Conservation (phyloP, 148 eudicot species). For the Bassia scoparia region DNA sequence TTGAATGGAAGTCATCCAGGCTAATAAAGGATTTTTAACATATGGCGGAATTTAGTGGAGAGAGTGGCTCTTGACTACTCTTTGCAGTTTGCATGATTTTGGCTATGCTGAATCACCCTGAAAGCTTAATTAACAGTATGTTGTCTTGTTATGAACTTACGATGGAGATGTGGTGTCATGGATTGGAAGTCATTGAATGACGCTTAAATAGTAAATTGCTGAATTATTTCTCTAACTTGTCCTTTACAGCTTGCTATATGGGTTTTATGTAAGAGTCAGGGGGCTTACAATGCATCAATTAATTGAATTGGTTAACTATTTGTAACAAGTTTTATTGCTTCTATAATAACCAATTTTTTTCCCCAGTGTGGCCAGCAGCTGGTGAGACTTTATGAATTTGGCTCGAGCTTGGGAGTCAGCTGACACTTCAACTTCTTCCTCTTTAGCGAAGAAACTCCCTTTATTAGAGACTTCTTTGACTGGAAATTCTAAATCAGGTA, state of each 20-base stretch:
- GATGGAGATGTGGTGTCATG: no score
- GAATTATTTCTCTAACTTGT: background rate
- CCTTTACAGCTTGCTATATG: background rate
- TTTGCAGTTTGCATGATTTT: no score
- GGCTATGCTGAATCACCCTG: no score
- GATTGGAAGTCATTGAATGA: no score
- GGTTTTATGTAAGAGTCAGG: no score
- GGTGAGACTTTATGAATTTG: slow-evolving; percentile 64
- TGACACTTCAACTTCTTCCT: slow-evolving; percentile 68
- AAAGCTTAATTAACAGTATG: no score
- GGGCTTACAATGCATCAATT: no score
- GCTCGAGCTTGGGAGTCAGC: slow-evolving; percentile 88
- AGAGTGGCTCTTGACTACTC: no score
- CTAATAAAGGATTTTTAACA: no score
- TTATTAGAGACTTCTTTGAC: slow-evolving; percentile 40
- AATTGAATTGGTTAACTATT: background rate
- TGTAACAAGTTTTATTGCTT: background rate
- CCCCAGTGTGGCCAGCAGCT: slow-evolving; percentile 77
- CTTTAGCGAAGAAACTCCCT: slow-evolving; percentile 67
- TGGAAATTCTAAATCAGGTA: slow-evolving; percentile 62
- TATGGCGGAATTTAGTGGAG: no score
- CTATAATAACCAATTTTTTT: slow-evolving; percentile 23
- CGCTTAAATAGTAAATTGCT: background rate
- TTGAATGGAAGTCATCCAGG: no score
- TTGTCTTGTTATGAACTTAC: no score